phyloP scores from a whole-genome alignment of 78 protist genomes.

The Guillardia theta region DNA sequence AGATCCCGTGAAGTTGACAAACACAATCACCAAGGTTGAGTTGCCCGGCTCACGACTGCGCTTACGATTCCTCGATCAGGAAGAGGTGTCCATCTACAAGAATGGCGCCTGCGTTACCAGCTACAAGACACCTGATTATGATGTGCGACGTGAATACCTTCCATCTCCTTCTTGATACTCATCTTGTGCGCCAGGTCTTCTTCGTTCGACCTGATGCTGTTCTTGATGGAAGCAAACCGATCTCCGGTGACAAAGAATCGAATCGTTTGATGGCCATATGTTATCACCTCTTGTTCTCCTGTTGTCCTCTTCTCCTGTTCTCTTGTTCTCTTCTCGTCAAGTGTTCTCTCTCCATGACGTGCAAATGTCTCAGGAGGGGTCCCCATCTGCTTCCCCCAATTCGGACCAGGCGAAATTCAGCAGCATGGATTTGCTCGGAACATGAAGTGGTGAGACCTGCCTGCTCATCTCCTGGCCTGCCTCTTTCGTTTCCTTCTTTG shows the following conservation, averaged over 20 bases:
- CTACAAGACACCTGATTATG: neutral
- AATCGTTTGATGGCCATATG: neutral
- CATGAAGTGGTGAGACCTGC: neutral
- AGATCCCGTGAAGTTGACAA: too few species aligned
- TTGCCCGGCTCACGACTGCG: too few species aligned
- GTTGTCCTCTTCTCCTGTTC: neutral
- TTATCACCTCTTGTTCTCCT: neutral
- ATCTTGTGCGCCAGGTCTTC: neutral
- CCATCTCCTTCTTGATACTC: neutral
- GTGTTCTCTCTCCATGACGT: neutral
- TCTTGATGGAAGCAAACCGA: neutral
- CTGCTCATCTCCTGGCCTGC: neutral
- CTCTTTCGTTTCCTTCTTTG: too few species aligned
- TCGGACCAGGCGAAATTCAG: conserved; percentile 3
- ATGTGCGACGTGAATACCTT: neutral
- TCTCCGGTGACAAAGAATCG: neutral
- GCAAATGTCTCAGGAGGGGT: neutral
- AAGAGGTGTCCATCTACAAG: neutral
- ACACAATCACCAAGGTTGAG: too few species aligned
- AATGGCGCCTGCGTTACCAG: neutral
- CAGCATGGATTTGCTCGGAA: conserved; percentile 6
- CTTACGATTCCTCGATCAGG: too few species aligned
- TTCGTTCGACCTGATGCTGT: neutral
- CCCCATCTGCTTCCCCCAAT: conserved; percentile 16
- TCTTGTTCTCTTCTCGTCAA: neutral